Conservation (phyloP, 768 basidiomycete species). For the Trametes gibbosa region DNA sequence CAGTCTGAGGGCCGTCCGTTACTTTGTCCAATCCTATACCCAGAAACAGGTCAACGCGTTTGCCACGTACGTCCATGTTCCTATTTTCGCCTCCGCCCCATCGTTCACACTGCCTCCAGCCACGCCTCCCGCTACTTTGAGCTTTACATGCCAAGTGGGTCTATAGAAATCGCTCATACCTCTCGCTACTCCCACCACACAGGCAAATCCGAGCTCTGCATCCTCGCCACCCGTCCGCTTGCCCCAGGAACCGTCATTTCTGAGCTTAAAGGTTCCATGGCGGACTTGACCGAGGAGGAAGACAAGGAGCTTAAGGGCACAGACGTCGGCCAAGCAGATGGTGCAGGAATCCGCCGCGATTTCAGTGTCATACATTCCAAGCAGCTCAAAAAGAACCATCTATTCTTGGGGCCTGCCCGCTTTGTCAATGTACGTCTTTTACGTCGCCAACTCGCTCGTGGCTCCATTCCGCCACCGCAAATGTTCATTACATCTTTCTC, state of each 20-base stretch:
- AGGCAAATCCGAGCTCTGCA: constrained; percentile 87
- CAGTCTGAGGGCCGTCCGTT: constrained; percentile 73
- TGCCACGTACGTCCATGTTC: constrained; percentile 68
- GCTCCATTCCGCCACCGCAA: not conserved
- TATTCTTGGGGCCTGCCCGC: constrained; percentile 87
- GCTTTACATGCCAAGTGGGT: constrained; percentile 78
- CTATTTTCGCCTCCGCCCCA: constrained; percentile 22
- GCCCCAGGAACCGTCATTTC: constrained; percentile 69
- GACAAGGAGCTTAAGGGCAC: constrained; percentile 85
- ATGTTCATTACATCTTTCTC: constrained; percentile 7
- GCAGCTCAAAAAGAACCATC: constrained; percentile 88
- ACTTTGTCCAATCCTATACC: constrained; percentile 70
- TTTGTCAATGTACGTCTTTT: constrained; percentile 78
- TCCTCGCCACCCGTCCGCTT: constrained; percentile 74
- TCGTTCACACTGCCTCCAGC: constrained; percentile 40
- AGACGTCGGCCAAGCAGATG: constrained; percentile 60
- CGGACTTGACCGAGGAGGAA: constrained; percentile 81
- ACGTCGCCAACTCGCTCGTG: not conserved
- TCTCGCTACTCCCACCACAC: constrained; percentile 84
- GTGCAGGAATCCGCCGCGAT: constrained; percentile 63
- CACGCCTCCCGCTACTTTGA: constrained; percentile 90
- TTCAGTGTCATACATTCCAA: constrained; percentile 91
- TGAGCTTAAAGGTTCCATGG: constrained; percentile 91
- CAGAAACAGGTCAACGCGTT: constrained; percentile 90
- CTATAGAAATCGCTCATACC: constrained; percentile 86